Base-by-base conservation (phyloP, 2,329 filamentous ascomycete species). In the Passalora sequoiae region DNA sequence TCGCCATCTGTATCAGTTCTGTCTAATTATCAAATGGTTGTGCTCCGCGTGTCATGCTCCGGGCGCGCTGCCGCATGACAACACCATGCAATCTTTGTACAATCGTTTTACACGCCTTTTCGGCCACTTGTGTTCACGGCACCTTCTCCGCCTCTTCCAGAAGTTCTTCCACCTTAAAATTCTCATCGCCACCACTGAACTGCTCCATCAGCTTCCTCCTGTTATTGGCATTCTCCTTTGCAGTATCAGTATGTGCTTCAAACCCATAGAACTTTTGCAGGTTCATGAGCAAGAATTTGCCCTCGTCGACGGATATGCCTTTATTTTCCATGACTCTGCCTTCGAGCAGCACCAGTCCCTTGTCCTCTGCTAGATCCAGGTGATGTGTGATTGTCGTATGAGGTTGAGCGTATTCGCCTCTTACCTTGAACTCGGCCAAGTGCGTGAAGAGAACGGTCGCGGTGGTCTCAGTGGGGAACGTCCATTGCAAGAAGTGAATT, bases 401-500 rank as follows among this genome's bases (percentile, higher is more conserved):
- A 35, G 92, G 89, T 66, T 84, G 80, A 32, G 88, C 88, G 61
- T 81, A 98, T 66, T 95, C 86, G 39, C 89, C 89, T 39, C 91
- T 77, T 45, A 87, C 70, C 73, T 97, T 96, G 71, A 85, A 98
- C 64, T 96, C 88, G 12, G 87, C 91, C 22, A 98, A 75, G 60
- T 92, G 86, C 1, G 92, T 98, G 69, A 98, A 97, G 24, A 98
- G 80, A 4, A 97, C 69, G 22, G 69, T 77, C 0, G 69, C 68
- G 1, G 72, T 74, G 1, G 74, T 68, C 2, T 74, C 71, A 0
- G 81, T 75, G 47, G 94, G 89, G 67, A 95, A 96, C 0, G 85
- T 86, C 88, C 94, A 98, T 68, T 98, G 91, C 50, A 98, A 69
- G 66, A 94, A 95, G 68, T 98, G 92, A 33, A 98, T 89, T 66